These are phyloP conservation scores for Colletotrichum theobromicola DNA, from an alignment of 2,329 filamentous ascomycete genomes.

Conservation along the genomic window DNA sequence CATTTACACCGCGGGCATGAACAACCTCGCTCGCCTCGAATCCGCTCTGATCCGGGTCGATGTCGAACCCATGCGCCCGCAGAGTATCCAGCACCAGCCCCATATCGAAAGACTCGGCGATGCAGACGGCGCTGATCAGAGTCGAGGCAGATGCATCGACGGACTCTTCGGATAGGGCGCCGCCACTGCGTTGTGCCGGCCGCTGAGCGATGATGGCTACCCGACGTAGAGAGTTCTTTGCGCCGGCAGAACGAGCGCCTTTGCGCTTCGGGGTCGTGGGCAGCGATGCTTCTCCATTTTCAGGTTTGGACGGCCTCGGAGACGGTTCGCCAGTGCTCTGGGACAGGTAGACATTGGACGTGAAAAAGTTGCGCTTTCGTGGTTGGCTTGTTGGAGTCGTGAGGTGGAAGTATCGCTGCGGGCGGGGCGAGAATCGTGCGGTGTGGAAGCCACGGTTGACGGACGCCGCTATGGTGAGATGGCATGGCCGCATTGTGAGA, in stretches of 20 bases:
- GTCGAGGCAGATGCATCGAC: slow-evolving; percentile 42
- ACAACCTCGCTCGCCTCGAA: slow-evolving; percentile 69
- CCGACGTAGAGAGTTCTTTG: slow-evolving; percentile 79
- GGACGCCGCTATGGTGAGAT: slow-evolving; percentile 8
- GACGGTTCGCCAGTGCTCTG: slow-evolving; percentile 39
- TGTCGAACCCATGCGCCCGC: slow-evolving; percentile 61
- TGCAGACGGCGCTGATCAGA: slow-evolving; percentile 63
- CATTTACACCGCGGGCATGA: slow-evolving; percentile 64
- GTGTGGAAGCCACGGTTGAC: slow-evolving; percentile 17
- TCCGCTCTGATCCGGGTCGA: slow-evolving; percentile 66
- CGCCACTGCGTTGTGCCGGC: slow-evolving; percentile 39
- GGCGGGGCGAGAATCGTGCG: slow-evolving; percentile 1
- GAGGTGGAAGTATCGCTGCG: slow-evolving; percentile 49
- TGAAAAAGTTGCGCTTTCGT: slow-evolving; percentile 68
- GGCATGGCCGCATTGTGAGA: slow-evolving; percentile 14
- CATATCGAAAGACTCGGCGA: slow-evolving; percentile 71
- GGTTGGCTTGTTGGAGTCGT: slow-evolving; percentile 49
- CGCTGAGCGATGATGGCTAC: slow-evolving; percentile 86
- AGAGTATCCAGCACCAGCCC: slow-evolving; percentile 62
- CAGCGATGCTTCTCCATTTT: background rate
- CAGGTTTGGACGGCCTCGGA: slow-evolving; percentile 11
- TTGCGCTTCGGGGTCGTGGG: slow-evolving; percentile 46
- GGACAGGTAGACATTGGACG: slow-evolving; percentile 63
- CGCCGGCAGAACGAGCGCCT: slow-evolving; percentile 45
- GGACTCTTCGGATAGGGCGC: slow-evolving; percentile 44